Evolutionary conservation across 2,329 filamentous ascomycete species (phyloP), one percentile per base, ranked within the genome.

Genomic region (Pseudogymnoascus sp.): DNA sequence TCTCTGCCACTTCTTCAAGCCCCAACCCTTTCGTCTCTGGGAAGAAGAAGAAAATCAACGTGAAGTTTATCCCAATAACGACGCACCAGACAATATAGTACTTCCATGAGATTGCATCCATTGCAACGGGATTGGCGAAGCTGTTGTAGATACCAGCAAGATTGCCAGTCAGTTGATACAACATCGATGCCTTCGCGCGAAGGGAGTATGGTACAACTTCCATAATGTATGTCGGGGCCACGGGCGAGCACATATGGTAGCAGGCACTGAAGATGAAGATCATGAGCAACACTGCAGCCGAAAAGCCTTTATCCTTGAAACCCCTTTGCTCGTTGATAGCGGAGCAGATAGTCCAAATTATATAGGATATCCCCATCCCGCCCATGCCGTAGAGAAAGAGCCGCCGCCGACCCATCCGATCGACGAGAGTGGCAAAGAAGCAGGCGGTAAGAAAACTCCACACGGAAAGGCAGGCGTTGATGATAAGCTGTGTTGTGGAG

Each of bases 21-120:
- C 82, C 83, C 1, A 86, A 73, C 0, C 83, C 78, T 70, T 86
- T 87, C 0, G 85, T 87, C 73, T 88, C 85, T 0, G 84, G 85
- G 3, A 86, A 85, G 69, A 85, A 80, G 71, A 84, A 85, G 76
- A 81, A 87, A 53, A 87, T 80, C 62, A 85, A 86, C 0, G 74
- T 73, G 19, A 76, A 61, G 23, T 36, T 62, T 8, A 65, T 17
- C 7, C 19, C 19, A 7, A 38, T 40, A 8, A 62, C 50, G 23
- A 62, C 42, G 26, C 64, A 63, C 47, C 47, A 53, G 21, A 53
- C 47, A 4, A 53, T 53, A 31, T 64, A 66, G 35, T 61, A 66
- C 33, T 66, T 66, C 65, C 65, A 66, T 17, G 62, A 60, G 19
- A 65, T 65, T n/a, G 64, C 63, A 47, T 64, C 63, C 21, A 65